Evolutionary conservation across 371 early-diverging fungal genomes (phyloP).

Genomic region (Mucor ambiguus): DNA sequence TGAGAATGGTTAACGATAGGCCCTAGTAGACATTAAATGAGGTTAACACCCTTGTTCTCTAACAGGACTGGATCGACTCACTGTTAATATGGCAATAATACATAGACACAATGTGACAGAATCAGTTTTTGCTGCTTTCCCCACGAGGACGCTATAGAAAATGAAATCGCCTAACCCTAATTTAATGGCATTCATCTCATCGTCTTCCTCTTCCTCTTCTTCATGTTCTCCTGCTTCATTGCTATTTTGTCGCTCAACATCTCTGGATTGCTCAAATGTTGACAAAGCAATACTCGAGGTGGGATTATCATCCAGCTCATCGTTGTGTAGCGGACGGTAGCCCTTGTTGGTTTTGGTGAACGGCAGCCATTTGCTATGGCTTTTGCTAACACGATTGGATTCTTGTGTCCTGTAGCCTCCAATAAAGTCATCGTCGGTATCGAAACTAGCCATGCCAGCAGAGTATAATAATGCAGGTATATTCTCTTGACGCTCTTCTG

Average conservation of each 20-base stretch:
- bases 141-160: slow-evolving; percentile 29
- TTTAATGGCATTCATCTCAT: slow-evolving; percentile 26
- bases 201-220: slow-evolving; percentile 8
- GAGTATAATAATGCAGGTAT: slow-evolving; percentile 28
- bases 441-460: slow-evolving; percentile 28
- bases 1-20: slow-evolving; percentile 22
- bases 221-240: not conserved
- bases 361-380: not conserved
- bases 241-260: not conserved
- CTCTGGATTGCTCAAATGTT: not conserved
- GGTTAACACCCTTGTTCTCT: not conserved
- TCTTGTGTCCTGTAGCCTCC: slow-evolving; percentile 22
- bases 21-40: slow-evolving; percentile 8
- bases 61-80: not conserved
- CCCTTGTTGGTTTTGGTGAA: not conserved
- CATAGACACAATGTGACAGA: slow-evolving; percentile 23
- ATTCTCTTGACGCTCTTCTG: slow-evolving; percentile 26
- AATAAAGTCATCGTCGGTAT: slow-evolving; percentile 2
- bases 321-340: slow-evolving; percentile 1
- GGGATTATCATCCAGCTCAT: not conserved
- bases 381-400: not conserved
- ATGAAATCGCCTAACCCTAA: slow-evolving; percentile 31
- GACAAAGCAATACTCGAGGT: not conserved
- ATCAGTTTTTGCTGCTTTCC: slow-evolving; percentile 22
- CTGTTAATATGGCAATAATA: slow-evolving; percentile 25